Evolutionary conservation across 768 basidiomycete species (phyloP).

Genomic region (Suillus subluteus): DNA sequence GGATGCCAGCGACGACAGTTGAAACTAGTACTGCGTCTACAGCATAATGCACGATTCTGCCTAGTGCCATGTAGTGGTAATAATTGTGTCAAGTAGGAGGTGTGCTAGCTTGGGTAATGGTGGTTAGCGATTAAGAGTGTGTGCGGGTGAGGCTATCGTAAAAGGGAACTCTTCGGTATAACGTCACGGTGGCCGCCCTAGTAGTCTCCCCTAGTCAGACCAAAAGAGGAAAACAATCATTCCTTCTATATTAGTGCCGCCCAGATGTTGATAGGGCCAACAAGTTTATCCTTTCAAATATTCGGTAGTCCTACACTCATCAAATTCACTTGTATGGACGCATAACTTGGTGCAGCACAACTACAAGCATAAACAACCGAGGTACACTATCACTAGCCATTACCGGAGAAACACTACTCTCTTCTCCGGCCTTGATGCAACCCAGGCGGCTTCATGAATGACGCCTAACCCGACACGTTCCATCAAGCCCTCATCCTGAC

Average conservation of each 20-base stretch:
- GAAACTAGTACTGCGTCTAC: conserved; percentile 86
- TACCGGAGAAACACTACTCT: neutral
- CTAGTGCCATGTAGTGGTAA: conserved; percentile 51
- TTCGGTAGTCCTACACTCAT: too few species aligned
- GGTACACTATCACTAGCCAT: too few species aligned
- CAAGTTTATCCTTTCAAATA: too few species aligned
- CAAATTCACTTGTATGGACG: too few species aligned
- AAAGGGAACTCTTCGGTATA: neutral
- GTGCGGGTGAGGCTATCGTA: neutral
- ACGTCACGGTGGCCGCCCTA: neutral
- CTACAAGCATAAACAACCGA: too few species aligned
- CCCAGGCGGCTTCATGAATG: neutral
- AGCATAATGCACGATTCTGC: conserved; percentile 80
- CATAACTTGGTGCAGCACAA: too few species aligned
- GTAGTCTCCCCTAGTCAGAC: too few species aligned
- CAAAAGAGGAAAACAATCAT: neutral
- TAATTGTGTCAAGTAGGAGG: neutral
- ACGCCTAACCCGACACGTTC: neutral
- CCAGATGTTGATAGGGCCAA: too few species aligned
- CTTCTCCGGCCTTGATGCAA: neutral
- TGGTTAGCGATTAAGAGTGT: neutral
- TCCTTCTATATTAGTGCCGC: neutral
- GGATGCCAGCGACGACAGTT: conserved; percentile 89
- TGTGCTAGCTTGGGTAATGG: neutral
- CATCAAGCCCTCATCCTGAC: neutral